Evolutionary conservation across 352 stramenopile species (phyloP).

Genomic region (Peronospora tabacina): DNA sequence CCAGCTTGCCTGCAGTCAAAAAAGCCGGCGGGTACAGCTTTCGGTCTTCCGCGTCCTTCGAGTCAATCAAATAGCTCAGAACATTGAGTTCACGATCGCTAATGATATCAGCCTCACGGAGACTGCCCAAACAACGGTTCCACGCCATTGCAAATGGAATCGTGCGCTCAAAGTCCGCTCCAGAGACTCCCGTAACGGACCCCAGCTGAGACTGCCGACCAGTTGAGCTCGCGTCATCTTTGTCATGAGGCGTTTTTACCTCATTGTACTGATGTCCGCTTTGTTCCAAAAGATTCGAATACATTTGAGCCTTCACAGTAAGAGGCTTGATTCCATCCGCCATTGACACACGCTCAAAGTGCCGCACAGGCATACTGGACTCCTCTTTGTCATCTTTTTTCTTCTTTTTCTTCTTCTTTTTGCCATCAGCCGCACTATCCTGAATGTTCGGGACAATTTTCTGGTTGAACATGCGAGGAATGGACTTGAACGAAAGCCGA

Average conservation of each 20-base stretch:
- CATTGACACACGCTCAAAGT: constrained; percentile 80
- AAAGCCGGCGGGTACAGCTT: constrained; percentile 84
- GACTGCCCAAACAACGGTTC: constrained; percentile 69
- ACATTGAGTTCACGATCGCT: constrained; percentile 81
- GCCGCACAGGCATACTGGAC: constrained; percentile 50
- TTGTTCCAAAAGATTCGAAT: constrained; percentile 65
- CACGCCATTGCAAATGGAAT: constrained; percentile 85
- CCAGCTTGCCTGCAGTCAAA: constrained; percentile 77
- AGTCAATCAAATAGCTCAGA: constrained; percentile 82
- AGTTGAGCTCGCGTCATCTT: constrained; percentile 49
- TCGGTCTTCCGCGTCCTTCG: constrained; percentile 57
- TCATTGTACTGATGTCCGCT: constrained; percentile 52
- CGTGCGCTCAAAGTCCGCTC: constrained; percentile 75
- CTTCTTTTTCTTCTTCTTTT: constrained; percentile 72
- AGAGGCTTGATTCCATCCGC: constrained; percentile 69
- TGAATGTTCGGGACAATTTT: constrained; percentile 85
- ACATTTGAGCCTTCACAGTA: constrained; percentile 80
- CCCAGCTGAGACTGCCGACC: constrained; percentile 53
- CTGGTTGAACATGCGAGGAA: constrained; percentile 83
- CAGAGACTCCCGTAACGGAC: constrained; percentile 69
- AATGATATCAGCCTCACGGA: constrained; percentile 79
- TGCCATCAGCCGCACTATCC: constrained; percentile 35
- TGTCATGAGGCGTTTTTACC: constrained; percentile 53
- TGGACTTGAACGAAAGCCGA: constrained; percentile 79
- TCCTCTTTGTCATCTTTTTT: constrained; percentile 70